Conservation (phyloP, 768 basidiomycete genomes). For the Mycena floridula region DNA sequence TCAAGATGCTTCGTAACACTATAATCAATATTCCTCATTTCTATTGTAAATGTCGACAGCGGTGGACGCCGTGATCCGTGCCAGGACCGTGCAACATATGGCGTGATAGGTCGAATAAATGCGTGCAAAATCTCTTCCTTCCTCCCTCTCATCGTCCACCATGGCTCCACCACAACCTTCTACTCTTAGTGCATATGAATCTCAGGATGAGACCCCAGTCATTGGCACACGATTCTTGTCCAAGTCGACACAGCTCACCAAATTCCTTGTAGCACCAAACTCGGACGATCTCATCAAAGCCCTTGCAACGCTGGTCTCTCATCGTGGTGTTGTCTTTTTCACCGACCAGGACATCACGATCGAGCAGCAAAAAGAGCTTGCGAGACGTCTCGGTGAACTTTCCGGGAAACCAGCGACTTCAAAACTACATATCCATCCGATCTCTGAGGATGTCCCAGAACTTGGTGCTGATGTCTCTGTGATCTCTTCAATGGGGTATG, state of each 20-base stretch:
- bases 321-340: conserved; percentile 65
- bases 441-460: conserved; percentile 41
- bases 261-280: conserved; percentile 23
- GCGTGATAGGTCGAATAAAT: too few relatives aligned
- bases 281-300: conserved; percentile 38
- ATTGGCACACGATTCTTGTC: conserved; percentile 50
- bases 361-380: conserved; percentile 46
- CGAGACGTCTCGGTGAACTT: conserved; percentile 39
- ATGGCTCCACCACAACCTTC: background rate
- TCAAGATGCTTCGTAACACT: too few relatives aligned
- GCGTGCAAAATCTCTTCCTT: too few relatives aligned
- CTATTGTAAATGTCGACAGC: too few relatives aligned
- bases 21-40: too few relatives aligned
- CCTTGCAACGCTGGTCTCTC: conserved; percentile 45
- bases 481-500: conserved; percentile 39
- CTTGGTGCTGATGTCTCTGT: conserved; percentile 49
- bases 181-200: background rate
- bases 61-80: too few relatives aligned
- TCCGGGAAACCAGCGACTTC: conserved; percentile 41
- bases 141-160: too few relatives aligned
- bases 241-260: conserved; percentile 37
- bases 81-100: too few relatives aligned
- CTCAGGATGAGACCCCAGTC: conserved; percentile 35
- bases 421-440: conserved; percentile 51
- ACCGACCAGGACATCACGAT: conserved; percentile 44